Conservation (phyloP, 192 early-diverging fungal species). For the Rhizoclosmatium sp. region DNA sequence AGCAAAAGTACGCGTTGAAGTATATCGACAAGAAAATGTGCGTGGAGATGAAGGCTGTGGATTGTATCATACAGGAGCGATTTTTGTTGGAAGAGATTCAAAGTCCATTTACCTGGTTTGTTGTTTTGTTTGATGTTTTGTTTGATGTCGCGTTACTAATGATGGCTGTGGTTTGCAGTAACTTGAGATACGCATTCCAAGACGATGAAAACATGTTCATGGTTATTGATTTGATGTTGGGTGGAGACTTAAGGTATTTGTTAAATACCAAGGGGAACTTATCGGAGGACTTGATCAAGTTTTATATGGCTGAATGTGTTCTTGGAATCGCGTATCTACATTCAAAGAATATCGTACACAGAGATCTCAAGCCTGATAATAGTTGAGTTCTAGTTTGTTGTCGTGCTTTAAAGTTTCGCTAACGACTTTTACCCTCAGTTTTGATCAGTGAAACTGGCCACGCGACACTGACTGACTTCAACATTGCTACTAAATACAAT, state of each 20-base stretch:
- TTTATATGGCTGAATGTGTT: conserved; percentile 52
- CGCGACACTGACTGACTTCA: conserved; percentile 93
- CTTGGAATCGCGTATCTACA: conserved; percentile 57
- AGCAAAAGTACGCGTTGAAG: conserved; percentile 88
- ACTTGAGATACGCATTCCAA: conserved; percentile 70
- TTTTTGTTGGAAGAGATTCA: conserved; percentile 86
- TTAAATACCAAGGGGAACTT: conserved; percentile 44
- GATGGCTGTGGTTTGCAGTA: conserved; percentile 11
- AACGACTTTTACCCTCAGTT: conserved; percentile 46
- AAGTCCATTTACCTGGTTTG: conserved; percentile 74
- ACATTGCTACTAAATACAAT: conserved; percentile 85
- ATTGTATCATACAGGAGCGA: conserved; percentile 92
- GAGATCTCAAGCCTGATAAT: conserved; percentile 56
- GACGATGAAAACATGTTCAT: conserved; percentile 74
- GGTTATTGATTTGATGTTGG: conserved; percentile 65
- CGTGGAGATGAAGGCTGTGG: conserved; percentile 82
- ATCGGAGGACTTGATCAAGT: conserved; percentile 50
- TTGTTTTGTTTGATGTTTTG: not conserved
- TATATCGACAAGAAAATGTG: conserved; percentile 96
- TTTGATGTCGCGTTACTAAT: not conserved
- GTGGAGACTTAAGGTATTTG: conserved; percentile 67
- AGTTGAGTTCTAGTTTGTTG: conserved; percentile 66
- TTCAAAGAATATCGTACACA: conserved; percentile 55
- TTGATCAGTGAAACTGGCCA: conserved; percentile 83
- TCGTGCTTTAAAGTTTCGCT: conserved; percentile 50